Evolutionary conservation across 2,329 filamentous ascomycete species (phyloP), one percentile per base, ranked within the genome.

Genomic region (Clonostachys rosea): DNA sequence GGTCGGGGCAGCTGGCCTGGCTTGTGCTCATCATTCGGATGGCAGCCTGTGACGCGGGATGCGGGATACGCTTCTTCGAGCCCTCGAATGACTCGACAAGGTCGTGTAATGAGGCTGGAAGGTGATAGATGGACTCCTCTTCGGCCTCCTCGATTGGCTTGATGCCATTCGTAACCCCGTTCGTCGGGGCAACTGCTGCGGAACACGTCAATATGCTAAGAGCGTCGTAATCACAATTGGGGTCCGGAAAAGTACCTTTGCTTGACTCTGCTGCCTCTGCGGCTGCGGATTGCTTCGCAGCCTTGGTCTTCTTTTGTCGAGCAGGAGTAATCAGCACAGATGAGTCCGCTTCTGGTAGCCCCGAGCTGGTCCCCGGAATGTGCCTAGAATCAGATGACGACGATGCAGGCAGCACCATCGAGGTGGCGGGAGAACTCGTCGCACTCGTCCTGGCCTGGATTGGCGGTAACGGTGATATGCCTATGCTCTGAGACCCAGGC

Each of bases 61-160:
- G 75, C 46, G 78, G 69, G 20, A 81, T 77, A 34, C 86, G 82
- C 59, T 82, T 84, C 69, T 89, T 92, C 3, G 88, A 89, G 13
- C 83, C 78, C 64, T 97, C 91, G 60, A 91, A 96, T 1, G 91
- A 91, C 49, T 96, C 89, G 16, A 97, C 81, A 34, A 99, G 75
- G 63, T 99, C 94, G 59, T 91, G 88, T 46, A 99, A 72, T 33
- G 88, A 90, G 7, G 91, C 82, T 5, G 94, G 94, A 36, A 99
- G 79, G 64, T 97, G 91, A 65, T 92, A 99, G 56, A 96, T 87
- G 12, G 88, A 94, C 67, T 96, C 89, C 50, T 89, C 85, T 55
- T 79, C 74, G 42, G 68, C 60, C 51, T 75, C 68, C 30, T 67
- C 62, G 44, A 63, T 62, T 7, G 67, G 55, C 59, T 75, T 78